A percentile compares a stretch with the other conserved stretches of the same genome.
Evolutionary conservation across 2,329 filamentous ascomycete species (phyloP).

Genomic region (Alternaria sp.): DNA sequence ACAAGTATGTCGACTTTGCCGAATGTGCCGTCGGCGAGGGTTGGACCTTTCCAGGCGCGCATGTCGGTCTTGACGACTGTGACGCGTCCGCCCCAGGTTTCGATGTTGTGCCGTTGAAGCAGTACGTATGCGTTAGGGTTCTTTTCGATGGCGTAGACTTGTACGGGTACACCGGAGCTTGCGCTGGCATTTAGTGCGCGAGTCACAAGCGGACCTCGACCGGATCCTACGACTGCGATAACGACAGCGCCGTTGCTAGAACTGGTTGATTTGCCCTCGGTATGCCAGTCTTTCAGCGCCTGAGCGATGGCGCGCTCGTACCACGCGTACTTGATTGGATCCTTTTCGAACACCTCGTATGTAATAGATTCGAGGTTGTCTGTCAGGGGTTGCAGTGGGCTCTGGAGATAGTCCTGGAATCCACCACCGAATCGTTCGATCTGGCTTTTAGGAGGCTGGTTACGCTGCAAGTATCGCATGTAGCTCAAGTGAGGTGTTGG

Average conservation of each 20-base stretch:
- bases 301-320: constrained; percentile 86
- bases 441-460: constrained; percentile 70
- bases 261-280: constrained; percentile 74
- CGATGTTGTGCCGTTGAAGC: constrained; percentile 82
- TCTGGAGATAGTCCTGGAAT: constrained; percentile 94
- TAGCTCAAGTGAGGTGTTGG: constrained; percentile 76
- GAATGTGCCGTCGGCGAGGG: constrained; percentile 59
- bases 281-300: constrained; percentile 80
- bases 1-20: constrained; percentile 88
- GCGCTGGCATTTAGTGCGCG: constrained; percentile 82
- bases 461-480: constrained; percentile 80
- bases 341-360: constrained; percentile 98
- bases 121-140: constrained; percentile 98
- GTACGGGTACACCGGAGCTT: constrained; percentile 75
- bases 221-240: constrained; percentile 90
- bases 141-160: constrained; percentile 94
- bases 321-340: constrained; percentile 96
- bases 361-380: constrained; percentile 97
- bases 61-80: constrained; percentile 96
- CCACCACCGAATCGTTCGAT: constrained; percentile 73
- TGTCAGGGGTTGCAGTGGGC: constrained; percentile 89
- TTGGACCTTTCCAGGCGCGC: constrained; percentile 91
- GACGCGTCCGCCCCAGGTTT: constrained; percentile 77
- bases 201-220: constrained; percentile 89
- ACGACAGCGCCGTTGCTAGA: constrained; percentile 75